phyloP scores from a whole-genome alignment of 1,139 yeast genomes.

The Saccharomyces hybrid region DNA sequence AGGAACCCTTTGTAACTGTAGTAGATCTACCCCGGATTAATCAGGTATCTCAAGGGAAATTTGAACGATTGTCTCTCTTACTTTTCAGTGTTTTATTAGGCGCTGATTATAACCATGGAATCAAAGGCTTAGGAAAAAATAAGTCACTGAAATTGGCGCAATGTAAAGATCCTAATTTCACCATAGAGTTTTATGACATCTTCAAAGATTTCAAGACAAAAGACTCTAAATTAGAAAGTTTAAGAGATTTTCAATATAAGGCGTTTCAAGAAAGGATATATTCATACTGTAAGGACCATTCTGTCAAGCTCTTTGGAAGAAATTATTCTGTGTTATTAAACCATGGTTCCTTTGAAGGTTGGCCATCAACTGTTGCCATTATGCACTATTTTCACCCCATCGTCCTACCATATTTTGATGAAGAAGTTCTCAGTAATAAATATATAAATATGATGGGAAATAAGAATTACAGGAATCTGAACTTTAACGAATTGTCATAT shows the following conservation, averaged over 20 bases:
- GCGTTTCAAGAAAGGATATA: constrained; percentile 27
- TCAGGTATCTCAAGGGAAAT: constrained; percentile 16
- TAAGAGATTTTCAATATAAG: constrained; percentile 13
- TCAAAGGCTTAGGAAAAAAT: constrained; percentile 44
- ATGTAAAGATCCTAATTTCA: constrained; percentile 27
- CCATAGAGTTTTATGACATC: constrained; percentile 18
- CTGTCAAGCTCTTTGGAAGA: constrained; percentile 33
- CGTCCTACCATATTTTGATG: constrained; percentile 10
- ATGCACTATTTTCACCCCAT: constrained; percentile 36
- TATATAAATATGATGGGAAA: constrained; percentile 15
- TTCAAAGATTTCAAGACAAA: constrained; percentile 19
- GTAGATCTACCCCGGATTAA: constrained; percentile 22
- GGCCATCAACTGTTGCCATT: constrained; percentile 35
- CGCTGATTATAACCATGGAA: constrained; percentile 56
- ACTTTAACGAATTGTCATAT: constrained; percentile 9
- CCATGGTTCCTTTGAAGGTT: constrained; percentile 21
- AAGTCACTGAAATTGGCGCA: constrained; percentile 37
- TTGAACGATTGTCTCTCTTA: constrained; percentile 38
- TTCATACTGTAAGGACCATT: constrained; percentile 22
- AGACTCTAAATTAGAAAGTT: not conserved
- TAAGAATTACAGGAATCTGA: constrained; percentile 6
- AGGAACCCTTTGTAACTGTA: constrained; percentile 32
- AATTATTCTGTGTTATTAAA: constrained; percentile 23
- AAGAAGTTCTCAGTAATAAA: not conserved
- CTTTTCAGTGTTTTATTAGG: constrained; percentile 50